Evolutionary conservation across 352 stramenopile genomes (phyloP), one percentile per base, ranked within the genome.

Genomic region (Pythium vanterpoolii): DNA sequence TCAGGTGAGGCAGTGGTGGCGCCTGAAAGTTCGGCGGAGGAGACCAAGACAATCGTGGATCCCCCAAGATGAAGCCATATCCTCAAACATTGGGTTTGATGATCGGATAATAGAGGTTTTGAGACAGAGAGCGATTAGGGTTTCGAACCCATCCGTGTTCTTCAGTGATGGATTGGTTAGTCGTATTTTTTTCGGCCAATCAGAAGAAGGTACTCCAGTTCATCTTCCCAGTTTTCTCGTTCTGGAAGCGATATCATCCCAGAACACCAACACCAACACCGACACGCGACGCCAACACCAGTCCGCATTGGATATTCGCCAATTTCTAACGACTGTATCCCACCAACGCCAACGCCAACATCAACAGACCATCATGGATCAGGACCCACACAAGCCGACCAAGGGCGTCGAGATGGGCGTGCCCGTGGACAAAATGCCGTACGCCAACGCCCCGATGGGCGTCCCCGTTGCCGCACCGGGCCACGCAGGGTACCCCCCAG

Each of bases 391-490:
- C 30, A 63, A 68, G 40, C 57, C 64, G 18, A 28, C 14, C 30
- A 62, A 66, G 30, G 64, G 42, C 49, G 58, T 60, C 39, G 58
- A 64, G 30, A 71, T 67, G 64, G 64, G 59, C 44, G 53, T 61
- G 47, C 56, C 61, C 43, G 54, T 68, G 10, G 61, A 64, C 38
- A 63, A 62, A 47, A 48, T 47, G 52, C 52, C 53, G 31, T 67
- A 58, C 38, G 60, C 48, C 5, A n/a, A 64, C 39, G 58, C 50
- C 42, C 58, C 58, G 24, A 68, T 68, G 64, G 64, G 64, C 53
- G 58, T 64, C 11, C 62, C 73, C 14, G 71, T 71, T 24, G 60
- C 64, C 2, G 58, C 73, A 10, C 56, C 62, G 24, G 21, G 13
- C 9, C 14, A 9, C 19, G 43, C 27, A 6, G 45, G 38, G 36